phyloP scores from a whole-genome alignment of 805 yeast genomes.

The Saccharomycodes ludwigii region DNA sequence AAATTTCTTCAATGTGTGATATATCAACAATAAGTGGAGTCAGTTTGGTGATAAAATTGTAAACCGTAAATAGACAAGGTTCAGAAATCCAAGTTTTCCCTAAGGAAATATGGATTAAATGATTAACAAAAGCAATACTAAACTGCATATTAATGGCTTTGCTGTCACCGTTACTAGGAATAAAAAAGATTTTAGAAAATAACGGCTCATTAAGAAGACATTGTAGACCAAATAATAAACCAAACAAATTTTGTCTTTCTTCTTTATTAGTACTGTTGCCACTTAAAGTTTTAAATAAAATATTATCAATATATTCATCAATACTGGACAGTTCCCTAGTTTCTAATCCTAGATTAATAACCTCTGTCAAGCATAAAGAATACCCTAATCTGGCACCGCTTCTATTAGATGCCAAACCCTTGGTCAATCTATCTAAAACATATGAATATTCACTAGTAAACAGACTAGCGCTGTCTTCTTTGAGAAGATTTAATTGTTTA shows the following conservation, averaged over 20 bases:
- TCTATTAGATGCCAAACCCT: conserved; percentile 71
- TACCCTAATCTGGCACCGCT: conserved; percentile 82
- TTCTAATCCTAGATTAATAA: conserved; percentile 26
- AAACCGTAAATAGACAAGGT: conserved; percentile 60
- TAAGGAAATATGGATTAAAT: conserved; percentile 44
- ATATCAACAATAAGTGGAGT: conserved; percentile 12
- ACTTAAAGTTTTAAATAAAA: conserved; percentile 23
- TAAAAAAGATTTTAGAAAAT: conserved; percentile 19
- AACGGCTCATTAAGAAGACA: conserved; percentile 48
- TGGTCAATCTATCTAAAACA: conserved; percentile 64
- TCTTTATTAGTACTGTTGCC: conserved; percentile 41
- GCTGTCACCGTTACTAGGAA: conserved; percentile 13
- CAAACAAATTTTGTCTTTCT: conserved; percentile 69
- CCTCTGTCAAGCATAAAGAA: conserved; percentile 75
- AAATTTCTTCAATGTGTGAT: conserved; percentile 17
- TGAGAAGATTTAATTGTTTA: conserved; percentile 38
- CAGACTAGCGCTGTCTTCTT: conserved; percentile 21
- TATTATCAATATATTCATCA: conserved; percentile 13
- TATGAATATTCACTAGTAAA: conserved; percentile 57
- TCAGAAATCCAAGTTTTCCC: conserved; percentile 80
- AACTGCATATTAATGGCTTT: conserved; percentile 8
- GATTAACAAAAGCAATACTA: conserved; percentile 29
- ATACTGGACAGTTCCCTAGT: conserved; percentile 12
- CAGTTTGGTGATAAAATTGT: conserved; percentile 32
- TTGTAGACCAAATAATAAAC: conserved; percentile 76